Evolutionary conservation across 371 early-diverging fungal species (phyloP), one percentile per base, ranked within the genome.

Genomic region (Batkoa obscura): DNA sequence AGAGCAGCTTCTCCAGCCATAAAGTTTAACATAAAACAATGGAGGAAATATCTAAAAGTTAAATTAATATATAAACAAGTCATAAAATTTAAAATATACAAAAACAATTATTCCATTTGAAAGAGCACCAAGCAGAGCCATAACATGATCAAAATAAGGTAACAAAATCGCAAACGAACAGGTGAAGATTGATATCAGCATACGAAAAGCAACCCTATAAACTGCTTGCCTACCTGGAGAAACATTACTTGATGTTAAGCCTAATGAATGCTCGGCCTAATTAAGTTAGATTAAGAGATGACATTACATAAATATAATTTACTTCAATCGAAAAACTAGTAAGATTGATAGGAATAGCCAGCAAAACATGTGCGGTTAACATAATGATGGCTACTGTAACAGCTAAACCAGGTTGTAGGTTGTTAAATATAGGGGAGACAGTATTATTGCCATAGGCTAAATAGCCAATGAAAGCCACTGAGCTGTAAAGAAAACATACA

Each of bases 281-380:
- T 45, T 4, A 8, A n/a, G 15, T 3, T 4, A 45, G 4, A 45
- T 15, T 45, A 4, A 45, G 45, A 9, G 17, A 9, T 4, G 10
- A 23, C n/a, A 3, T 15, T 3, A 9, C n/a, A 15, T 45, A 9
- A n/a, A n/a, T 9, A 8, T 15, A 45, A 45, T 23, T 45, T 45
- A 53, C 36, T 5, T 84, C 83, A 8, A 75, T 65, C 1, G 88
- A 75, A 56, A 90, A 83, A 1, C 87, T 78, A 1, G 90, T 86
- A 53, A 85, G 60, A 43, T 88, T 59, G 41, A 88, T 76, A 3
- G 90, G 90, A 6, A 81, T 75, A 0, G 88, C 84, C 4, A 82
- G 64, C 35, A 90, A 64, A n/a, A 87, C 87, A 63, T 88, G 88
- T 17, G 81, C 66, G 0, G 86, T 85, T 62, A 88, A 79, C 64